A percentile compares a stretch with the other conserved stretches of the same genome.
These are phyloP conservation scores for Fusarium sp. DNA, from an alignment of 2,329 filamentous ascomycete species.

Conservation along the genomic window DNA sequence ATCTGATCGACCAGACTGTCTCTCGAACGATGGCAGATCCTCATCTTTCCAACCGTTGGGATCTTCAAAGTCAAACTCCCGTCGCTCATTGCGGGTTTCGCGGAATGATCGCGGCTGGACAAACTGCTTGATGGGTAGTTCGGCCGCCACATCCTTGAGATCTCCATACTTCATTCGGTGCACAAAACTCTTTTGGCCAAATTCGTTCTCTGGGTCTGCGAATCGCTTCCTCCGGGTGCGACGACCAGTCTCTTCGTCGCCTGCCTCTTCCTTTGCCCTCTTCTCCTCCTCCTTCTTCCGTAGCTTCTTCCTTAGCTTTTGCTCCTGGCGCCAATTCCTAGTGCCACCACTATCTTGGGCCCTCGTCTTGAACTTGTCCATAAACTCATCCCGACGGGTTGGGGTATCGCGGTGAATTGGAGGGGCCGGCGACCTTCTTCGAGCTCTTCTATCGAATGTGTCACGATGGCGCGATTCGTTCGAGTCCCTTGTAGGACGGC, in stretches of 20 bases:
- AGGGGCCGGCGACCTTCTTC: neutral
- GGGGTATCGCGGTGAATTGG: slow-evolving; percentile 7
- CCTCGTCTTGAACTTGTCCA: slow-evolving; percentile 41
- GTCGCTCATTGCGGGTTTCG: slow-evolving; percentile 20
- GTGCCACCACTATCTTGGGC: slow-evolving; percentile 44
- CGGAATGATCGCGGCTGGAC: slow-evolving; percentile 42
- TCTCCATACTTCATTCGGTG: slow-evolving; percentile 64
- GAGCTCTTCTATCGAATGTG: neutral
- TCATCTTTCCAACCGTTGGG: neutral
- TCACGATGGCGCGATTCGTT: slow-evolving; percentile 2
- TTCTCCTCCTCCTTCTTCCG: slow-evolving; percentile 56
- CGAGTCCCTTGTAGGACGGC: slow-evolving; percentile 12
- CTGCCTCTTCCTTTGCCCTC: slow-evolving; percentile 50
- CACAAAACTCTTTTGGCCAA: slow-evolving; percentile 68
- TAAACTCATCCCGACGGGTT: slow-evolving; percentile 25
- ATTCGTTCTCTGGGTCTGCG: slow-evolving; percentile 59
- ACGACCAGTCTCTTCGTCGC: slow-evolving; percentile 50
- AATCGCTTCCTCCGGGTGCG: slow-evolving; percentile 65
- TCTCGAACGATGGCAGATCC: neutral
- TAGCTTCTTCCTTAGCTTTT: slow-evolving; percentile 66
- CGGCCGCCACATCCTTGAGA: slow-evolving; percentile 45
- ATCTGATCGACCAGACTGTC: neutral
- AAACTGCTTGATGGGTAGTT: slow-evolving; percentile 42
- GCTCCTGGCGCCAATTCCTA: slow-evolving; percentile 48
- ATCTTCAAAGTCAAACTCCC: slow-evolving; percentile 3